Base-by-base conservation (phyloP, 2,329 filamentous ascomycete genomes). In the Leptographium lundbergii region DNA sequence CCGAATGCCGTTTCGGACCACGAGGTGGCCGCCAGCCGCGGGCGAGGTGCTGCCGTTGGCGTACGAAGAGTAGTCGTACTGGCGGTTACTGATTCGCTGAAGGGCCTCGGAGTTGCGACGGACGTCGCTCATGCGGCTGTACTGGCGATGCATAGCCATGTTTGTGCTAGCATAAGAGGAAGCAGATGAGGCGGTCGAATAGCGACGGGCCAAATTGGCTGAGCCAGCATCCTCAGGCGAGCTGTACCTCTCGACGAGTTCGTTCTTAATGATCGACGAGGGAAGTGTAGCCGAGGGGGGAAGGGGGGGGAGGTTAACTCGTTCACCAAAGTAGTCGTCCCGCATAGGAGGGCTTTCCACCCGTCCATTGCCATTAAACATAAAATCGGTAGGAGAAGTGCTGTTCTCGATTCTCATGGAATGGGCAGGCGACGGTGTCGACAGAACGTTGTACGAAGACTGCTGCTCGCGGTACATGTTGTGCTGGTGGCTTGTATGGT, bases 401-500 rank as follows among this genome's bases (percentile, higher is more conserved):
- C 59, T 61, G 36, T 56, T 52, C 7, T 63, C 60, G 55, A 50
- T 57, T 51, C 57, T 52, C 48, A 59, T 50, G 29, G 57, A 54
- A 25, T 59, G 54, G 1, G 51, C 29, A 3, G 60, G 56, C 32
- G 59, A 32, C n/a, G 59, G 55, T 42, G 61, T 58, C 4, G 61
- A 48, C 32, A 57, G 58, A 24, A 57, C 27, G 25, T 48, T 36
- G 29, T 54, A 39, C 7, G 9, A 4, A 17, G 52, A 39, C 14
- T 7, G 19, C 19, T 36, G 19, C 17, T 36, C 32, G 32, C 52
- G 52, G 52, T 54, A 45, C 6, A 13, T 3, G 39, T 87, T 25
- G 42, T 25, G 45, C 32, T 51, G 54, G n/a, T 56, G 58, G 29
- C 6, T 10, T 34, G 11, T 51, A 85, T 87, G 51, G 89, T 87